These are phyloP conservation scores for Amanita molliuscula DNA, from an alignment of 768 basidiomycete genomes.

Conservation along the genomic window DNA sequence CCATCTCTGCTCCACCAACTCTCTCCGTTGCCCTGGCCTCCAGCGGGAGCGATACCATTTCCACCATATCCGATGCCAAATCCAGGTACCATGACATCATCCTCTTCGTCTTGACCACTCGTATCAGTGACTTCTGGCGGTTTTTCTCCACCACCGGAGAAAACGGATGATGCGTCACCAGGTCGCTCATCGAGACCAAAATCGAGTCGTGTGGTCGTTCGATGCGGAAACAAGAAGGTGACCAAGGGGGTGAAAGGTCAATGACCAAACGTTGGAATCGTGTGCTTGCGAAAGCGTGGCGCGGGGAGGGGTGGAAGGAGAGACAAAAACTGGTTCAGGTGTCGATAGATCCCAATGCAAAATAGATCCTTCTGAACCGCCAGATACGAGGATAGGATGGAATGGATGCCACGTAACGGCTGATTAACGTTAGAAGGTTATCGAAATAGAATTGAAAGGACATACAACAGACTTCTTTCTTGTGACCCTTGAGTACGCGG, in stretches of 20 bases:
- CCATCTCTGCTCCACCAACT: conserved; percentile 40
- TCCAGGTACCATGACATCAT: conserved; percentile 67
- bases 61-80: conserved; percentile 38
- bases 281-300: conserved; percentile 92
- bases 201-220: conserved; percentile 99
- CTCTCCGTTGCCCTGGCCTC: conserved; percentile 11
- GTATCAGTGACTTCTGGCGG: conserved; percentile 59
- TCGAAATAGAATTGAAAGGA: conserved; percentile 9
- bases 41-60: conserved; percentile 13
- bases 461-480: conserved; percentile 96
- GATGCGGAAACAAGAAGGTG: conserved; percentile 89
- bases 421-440: conserved; percentile 17
- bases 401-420: conserved; percentile 95
- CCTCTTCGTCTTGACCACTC: conserved; percentile 60
- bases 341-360: conserved; percentile 88
- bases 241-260: conserved; percentile 92
- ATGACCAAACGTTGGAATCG: conserved; percentile 95
- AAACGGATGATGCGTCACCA: conserved; percentile 70
- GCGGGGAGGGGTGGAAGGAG: conserved; percentile 47
- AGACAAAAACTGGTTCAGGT: conserved; percentile 35
- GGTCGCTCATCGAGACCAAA: conserved; percentile 93
- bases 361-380: conserved; percentile 90
- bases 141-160: conserved; percentile 76
- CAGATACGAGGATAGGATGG: conserved; percentile 85
- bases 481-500: conserved; percentile 87